A percentile compares a stretch with the other conserved stretches of the same genome.
phyloP scores from a whole-genome alignment of 129 eudicot species.

The Arctium minus region DNA sequence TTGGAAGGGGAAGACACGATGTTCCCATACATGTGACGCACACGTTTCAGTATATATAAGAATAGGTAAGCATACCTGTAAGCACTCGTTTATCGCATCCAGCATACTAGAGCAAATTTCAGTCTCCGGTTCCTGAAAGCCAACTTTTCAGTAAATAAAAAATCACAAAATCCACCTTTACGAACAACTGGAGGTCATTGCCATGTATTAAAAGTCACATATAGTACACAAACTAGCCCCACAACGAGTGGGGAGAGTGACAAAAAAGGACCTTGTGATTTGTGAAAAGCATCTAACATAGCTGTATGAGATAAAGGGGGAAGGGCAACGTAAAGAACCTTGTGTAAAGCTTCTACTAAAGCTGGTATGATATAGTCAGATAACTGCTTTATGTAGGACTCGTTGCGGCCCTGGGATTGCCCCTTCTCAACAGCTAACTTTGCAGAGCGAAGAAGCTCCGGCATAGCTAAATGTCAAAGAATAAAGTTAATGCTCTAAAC shows the following conservation, averaged over 20 bases:
- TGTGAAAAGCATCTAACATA: not conserved
- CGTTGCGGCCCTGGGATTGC: constrained; percentile 87
- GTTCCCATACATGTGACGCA: not conserved
- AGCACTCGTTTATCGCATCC: constrained; percentile 85
- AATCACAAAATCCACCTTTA: not conserved
- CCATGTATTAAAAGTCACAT: not conserved
- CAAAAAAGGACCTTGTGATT: not conserved
- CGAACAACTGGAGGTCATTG: not conserved
- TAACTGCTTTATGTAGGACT: constrained; percentile 80
- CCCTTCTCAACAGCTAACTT: constrained; percentile 97
- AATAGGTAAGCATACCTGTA: constrained; percentile 48
- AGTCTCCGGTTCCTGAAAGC: constrained; percentile 90
- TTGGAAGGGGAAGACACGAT: not conserved
- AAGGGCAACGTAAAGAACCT: constrained; percentile 33
- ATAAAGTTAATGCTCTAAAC: not conserved
- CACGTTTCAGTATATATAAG: not conserved
- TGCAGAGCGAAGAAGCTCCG: constrained; percentile 93
- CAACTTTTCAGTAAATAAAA: constrained; percentile 18
- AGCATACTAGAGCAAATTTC: constrained; percentile 88
- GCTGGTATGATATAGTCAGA: constrained; percentile 90
- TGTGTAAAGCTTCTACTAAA: constrained; percentile 88
- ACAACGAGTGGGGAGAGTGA: not conserved
- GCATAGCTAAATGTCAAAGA: constrained; percentile 67
- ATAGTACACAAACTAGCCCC: not conserved
- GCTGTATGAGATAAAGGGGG: not conserved